Evolutionary conservation across 176 grass and related monocot genomes (phyloP).

Genomic region (Alloteropsis semialata): DNA sequence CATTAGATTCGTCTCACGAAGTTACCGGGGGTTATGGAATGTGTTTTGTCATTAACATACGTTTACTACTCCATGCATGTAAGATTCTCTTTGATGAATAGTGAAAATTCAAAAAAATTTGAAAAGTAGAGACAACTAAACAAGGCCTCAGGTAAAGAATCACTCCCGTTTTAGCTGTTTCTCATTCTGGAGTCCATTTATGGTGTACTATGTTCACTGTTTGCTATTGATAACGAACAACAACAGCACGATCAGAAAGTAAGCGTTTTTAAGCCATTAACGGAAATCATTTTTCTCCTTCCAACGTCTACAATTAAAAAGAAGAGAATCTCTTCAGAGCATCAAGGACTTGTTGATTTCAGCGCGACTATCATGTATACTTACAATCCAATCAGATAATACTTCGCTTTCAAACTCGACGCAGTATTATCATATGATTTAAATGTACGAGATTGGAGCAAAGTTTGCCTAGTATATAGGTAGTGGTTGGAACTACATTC

Average conservation of each 20-base stretch:
- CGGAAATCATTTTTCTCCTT: neutral
- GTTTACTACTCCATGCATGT: no score
- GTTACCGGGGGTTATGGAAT: no score
- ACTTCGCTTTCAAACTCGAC: conserved; percentile 28
- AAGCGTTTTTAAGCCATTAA: neutral
- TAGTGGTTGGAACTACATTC: conserved; percentile 47
- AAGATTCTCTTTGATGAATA: no score
- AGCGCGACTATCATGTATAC: neutral
- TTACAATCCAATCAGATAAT: conserved; percentile 24
- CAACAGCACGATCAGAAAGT: neutral
- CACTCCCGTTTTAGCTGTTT: neutral
- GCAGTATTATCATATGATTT: conserved; percentile 10
- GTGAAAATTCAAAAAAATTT: no score
- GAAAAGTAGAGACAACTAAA: no score
- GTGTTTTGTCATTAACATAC: no score
- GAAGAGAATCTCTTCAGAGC: neutral
- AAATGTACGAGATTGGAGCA: conserved; percentile 19
- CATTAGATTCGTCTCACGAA: no score
- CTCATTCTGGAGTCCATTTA: neutral
- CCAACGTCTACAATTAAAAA: conserved; percentile 19
- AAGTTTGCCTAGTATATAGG: conserved; percentile 6
- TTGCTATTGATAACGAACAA: neutral
- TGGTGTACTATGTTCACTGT: neutral
- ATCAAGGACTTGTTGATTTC: conserved; percentile 1
- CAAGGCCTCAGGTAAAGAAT: no score